Evolutionary conservation across 805 yeast genomes (phyloP).

Genomic region (Ogataea zsoltii): DNA sequence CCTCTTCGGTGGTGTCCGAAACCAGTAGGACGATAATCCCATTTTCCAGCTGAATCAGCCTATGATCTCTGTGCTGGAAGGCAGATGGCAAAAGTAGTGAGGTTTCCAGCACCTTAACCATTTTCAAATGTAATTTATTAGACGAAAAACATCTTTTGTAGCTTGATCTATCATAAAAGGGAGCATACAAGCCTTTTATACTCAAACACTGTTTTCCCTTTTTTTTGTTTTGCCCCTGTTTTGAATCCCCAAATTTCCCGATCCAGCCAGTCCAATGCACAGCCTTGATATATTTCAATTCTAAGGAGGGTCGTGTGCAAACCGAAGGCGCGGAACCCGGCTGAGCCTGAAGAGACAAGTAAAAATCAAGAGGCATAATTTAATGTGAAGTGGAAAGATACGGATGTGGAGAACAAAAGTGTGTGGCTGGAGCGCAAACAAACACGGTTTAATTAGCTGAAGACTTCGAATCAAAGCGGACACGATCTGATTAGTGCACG

Average conservation of each 20-base stretch:
- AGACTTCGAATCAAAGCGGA: no score
- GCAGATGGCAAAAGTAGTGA: slow-evolving; percentile 20
- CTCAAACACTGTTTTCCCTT: background rate
- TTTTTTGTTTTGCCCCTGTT: slow-evolving; percentile 2
- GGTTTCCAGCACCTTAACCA: slow-evolving; percentile 5
- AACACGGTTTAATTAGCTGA: no score
- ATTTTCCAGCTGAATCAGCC: slow-evolving; percentile 56
- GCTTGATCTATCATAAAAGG: background rate
- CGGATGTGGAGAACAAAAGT: background rate
- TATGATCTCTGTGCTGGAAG: slow-evolving; percentile 39
- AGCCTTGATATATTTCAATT: slow-evolving; percentile 6
- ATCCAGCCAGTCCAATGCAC: slow-evolving; percentile 16
- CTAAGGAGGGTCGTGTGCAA: slow-evolving; percentile 4
- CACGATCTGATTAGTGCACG: background rate
- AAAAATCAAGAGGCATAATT: background rate
- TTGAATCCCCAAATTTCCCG: slow-evolving; percentile 8
- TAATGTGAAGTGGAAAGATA: background rate
- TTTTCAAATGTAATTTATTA: background rate
- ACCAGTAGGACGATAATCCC: slow-evolving; percentile 69
- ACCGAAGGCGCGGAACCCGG: slow-evolving; percentile 1
- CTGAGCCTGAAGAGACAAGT: slow-evolving; percentile 2
- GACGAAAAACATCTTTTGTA: background rate
- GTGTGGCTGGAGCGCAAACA: background rate
- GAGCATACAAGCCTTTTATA: background rate
- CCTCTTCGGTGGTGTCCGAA: slow-evolving; percentile 68